Percentiles rank a stretch among this genome's conserved stretches.
Evolutionary conservation across 305 asterid genomes (phyloP).

Genomic region (Fraxinus sp.): DNA sequence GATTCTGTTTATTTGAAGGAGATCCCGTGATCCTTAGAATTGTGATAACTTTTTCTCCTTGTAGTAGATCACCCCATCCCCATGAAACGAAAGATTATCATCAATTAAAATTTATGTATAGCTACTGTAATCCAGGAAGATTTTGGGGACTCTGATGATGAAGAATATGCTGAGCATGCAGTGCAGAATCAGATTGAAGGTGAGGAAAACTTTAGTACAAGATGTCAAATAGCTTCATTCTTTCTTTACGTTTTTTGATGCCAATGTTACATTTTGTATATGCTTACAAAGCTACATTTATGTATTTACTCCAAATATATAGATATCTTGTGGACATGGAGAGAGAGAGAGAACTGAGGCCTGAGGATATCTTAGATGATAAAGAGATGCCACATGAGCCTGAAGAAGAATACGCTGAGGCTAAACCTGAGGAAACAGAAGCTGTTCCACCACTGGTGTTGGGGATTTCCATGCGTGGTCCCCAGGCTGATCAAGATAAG

Average conservation of each 20-base stretch:
- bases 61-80: slow-evolving; percentile 39
- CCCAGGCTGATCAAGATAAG: slow-evolving; percentile 43
- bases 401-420: slow-evolving; percentile 37
- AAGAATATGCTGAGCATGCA: slow-evolving; percentile 35
- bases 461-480: slow-evolving; percentile 40
- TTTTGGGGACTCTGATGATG: slow-evolving; percentile 52
- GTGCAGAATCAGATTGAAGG: slow-evolving; percentile 34
- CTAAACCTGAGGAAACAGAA: slow-evolving; percentile 43
- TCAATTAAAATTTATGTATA: slow-evolving; percentile 19
- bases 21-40: not conserved
- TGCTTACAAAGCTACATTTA: not conserved
- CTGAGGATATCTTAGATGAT: slow-evolving; percentile 22
- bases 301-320: slow-evolving; percentile 21
- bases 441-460: slow-evolving; percentile 52
- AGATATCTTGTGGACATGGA: slow-evolving; percentile 5
- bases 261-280: not conserved
- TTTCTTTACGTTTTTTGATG: not conserved
- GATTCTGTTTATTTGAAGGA: not conserved
- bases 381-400: not conserved
- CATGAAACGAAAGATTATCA: slow-evolving; percentile 39
- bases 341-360: slow-evolving; percentile 30
- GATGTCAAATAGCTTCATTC: not conserved
- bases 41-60: not conserved
- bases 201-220: slow-evolving; percentile 37
- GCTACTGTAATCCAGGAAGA: slow-evolving; percentile 53